Base-by-base conservation (phyloP, 352 stramenopile species). In the Phytophthora podocarpi region DNA sequence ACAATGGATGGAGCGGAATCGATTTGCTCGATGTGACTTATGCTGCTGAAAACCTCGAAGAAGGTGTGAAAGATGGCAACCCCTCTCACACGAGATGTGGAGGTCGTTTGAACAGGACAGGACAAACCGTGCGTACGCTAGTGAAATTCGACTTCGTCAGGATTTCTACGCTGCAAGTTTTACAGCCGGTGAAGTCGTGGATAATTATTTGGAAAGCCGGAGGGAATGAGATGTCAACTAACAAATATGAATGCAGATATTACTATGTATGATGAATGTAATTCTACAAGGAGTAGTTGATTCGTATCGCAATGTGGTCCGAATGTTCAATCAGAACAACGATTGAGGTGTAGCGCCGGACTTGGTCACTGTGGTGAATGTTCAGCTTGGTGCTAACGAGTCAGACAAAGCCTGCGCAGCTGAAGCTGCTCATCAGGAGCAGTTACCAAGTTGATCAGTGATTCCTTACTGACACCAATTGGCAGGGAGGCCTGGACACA, bases 1-100 rank as follows among this genome's bases (percentile, higher is more conserved):
- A 16, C 49, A 40, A 10, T 48, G 49, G 35, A n/a, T 37, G 2
- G 49, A 57, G 11, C 36, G n/a, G 6, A 57, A 57, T 26, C 35
- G 40, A 18, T 28, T 48, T 40, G 35, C 49, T 48, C n/a, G n/a
- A 15, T 47, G 20, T 30, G 49, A 36, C 10, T n/a, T n/a, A 27
- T 49, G 49, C 5, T 58, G 2, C 36, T 36, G 1, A 58, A 20
- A 4, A 16, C 41, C 26, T 48, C 37, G 2, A 58, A 58, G 49
- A 58, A 58, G 13, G 49, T 48, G 16, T 47, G 35, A n/a, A 26
- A 7, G 8, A 36, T 57, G 26, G 5, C 31, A 3, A 54, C 31
- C 5, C n/a, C n/a, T n/a, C n/a, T 31, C 46, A 9, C 47, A 8
- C 26, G 34, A 56, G 23, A 56, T 36, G 47, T 56, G 34, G 47